Base-by-base conservation (phyloP, 1,284 basidiomycete species). In the Porodaedalea pini region DNA sequence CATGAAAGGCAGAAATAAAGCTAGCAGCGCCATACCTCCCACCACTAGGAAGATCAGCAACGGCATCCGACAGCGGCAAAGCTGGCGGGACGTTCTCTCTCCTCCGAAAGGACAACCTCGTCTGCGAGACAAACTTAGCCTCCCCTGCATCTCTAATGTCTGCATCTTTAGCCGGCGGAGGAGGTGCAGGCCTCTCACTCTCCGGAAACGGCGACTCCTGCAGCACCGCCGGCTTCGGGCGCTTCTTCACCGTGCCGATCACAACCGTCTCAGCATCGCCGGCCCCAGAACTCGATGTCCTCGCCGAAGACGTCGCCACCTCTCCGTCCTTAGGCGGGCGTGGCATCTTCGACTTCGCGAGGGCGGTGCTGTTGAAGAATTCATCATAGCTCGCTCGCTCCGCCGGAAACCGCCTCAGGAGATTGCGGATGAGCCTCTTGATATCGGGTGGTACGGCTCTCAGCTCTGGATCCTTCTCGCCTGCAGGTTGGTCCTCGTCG, bases 301-400 rank as follows among this genome's bases (percentile, higher is more conserved):
- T 61, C 15, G 66, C 59, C 19, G 65, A 64, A 10, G 69, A 64
- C 2, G 64, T 64, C 7, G 65, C 66, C 10, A 61, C 41, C 58
- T 66, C 44, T 54, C 56, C 48, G 37, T 64, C 61, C 57, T 69
- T 59, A 73, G 80, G 64, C 70, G 78, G 61, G 21, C 72, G 62
- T 1, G 85, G 83, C 64, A 88, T 88, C 73, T 89, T 92, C 43
- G 83, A 86, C 61, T 86, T 89, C n/a, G 83, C 86, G 67, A 93
- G 78, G 5, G 91, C 91, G n/a, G 78, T 80, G 62, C 86, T 88
- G 41, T 78, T 77, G 68, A 99, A 99, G 73, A 98, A 98, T 49
- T 94, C 91, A 10, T 96, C 92, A 66, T 96, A 99, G 61, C 81
- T 86, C 53, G 93, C 88, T 2, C 97, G 81, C 68, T 98, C 90